Percentiles rank a stretch among this genome's conserved stretches.
phyloP scores from a whole-genome alignment of 1,139 yeast genomes.

The Hemisphaericaspora xylanilytica region DNA sequence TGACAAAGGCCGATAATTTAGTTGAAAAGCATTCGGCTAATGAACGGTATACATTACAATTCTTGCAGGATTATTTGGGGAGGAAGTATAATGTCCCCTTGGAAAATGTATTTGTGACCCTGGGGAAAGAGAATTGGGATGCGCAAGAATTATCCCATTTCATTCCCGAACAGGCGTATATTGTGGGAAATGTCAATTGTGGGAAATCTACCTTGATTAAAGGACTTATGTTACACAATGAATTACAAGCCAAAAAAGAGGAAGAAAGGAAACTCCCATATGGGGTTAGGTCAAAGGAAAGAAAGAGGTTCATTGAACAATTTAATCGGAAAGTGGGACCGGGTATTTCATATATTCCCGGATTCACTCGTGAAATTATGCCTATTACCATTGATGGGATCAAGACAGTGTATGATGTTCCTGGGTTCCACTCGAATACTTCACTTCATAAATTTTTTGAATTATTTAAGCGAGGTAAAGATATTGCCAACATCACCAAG shows the following conservation, averaged over 20 bases:
- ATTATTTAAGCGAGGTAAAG: slow-evolving; percentile 24
- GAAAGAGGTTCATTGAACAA: slow-evolving; percentile 12
- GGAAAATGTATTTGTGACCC: slow-evolving; percentile 47
- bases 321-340: slow-evolving; percentile 35
- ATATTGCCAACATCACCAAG: slow-evolving; percentile 32
- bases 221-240: slow-evolving; percentile 36
- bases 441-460: slow-evolving; percentile 29
- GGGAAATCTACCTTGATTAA: slow-evolving; percentile 73
- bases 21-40: slow-evolving; percentile 33
- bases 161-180: slow-evolving; percentile 45
- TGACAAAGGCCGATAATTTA: slow-evolving; percentile 60
- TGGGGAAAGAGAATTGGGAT: slow-evolving; percentile 56
- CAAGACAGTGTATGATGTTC: slow-evolving; percentile 49
- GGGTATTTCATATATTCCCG: slow-evolving; percentile 53
- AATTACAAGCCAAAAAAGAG: slow-evolving; percentile 10
- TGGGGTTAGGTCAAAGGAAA: slow-evolving; percentile 11
- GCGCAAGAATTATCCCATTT: slow-evolving; percentile 29
- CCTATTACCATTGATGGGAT: slow-evolving; percentile 28
- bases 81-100: slow-evolving; percentile 40
- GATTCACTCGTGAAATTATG: slow-evolving; percentile 51
- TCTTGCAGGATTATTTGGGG: slow-evolving; percentile 44
- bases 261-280: slow-evolving; percentile 10
- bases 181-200: slow-evolving; percentile 71
- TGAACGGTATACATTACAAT: slow-evolving; percentile 39
- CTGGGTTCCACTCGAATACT: slow-evolving; percentile 45